Evolutionary conservation across 202 grass and related monocot species (phyloP).

Genomic region (Schoenoplectus tabernaemontani): DNA sequence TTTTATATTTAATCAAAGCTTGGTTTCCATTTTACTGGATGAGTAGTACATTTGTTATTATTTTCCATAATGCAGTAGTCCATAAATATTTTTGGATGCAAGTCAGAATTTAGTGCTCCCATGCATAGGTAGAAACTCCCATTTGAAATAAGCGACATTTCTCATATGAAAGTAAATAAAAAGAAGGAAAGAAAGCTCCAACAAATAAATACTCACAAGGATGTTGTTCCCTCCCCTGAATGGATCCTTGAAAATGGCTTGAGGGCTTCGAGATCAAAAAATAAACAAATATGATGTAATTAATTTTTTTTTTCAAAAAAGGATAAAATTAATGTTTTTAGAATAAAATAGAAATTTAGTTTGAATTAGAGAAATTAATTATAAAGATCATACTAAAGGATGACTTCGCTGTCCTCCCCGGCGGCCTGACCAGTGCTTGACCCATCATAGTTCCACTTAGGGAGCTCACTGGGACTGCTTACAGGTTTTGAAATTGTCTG

Average conservation of each 20-base stretch:
- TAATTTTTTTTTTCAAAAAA: background rate
- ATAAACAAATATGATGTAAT: background rate
- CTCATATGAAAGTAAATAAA: background rate
- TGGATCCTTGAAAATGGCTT: slow-evolving; percentile 73
- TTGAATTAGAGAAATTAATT: background rate
- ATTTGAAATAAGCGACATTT: background rate
- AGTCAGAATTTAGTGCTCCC: background rate
- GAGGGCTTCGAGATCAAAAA: slow-evolving; percentile 39
- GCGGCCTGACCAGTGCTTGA: slow-evolving; percentile 80
- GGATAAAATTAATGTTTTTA: slow-evolving; percentile 15
- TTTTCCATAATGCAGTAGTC: background rate
- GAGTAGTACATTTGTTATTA: background rate
- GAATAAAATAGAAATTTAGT: background rate
- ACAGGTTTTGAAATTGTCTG: slow-evolving; percentile 69
- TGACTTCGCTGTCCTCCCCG: slow-evolving; percentile 75
- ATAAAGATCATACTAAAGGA: slow-evolving; percentile 46
- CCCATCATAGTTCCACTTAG: slow-evolving; percentile 91
- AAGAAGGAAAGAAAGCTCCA: background rate
- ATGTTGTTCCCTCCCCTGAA: slow-evolving; percentile 88
- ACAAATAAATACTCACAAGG: slow-evolving; percentile 33
- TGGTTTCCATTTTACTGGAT: background rate
- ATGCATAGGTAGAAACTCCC: background rate
- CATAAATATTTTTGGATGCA: background rate
- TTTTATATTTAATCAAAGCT: no score
- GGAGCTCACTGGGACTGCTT: slow-evolving; percentile 62